Base-by-base conservation (phyloP, 2,329 filamentous ascomycete species). In the Lasiodiplodia sp. region DNA sequence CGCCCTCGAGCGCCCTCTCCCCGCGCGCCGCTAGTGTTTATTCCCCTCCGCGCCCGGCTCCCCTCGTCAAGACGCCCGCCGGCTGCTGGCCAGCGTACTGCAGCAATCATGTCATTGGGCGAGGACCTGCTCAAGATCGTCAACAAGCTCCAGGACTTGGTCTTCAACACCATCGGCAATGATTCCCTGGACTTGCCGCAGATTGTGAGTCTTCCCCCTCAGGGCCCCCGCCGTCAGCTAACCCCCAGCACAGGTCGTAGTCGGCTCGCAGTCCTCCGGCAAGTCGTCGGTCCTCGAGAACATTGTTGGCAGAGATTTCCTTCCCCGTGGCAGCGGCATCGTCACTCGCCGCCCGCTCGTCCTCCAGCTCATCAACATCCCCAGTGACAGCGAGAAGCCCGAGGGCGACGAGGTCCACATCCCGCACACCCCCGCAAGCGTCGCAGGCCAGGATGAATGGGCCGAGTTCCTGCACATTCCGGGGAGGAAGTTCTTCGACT, bases 141-240 rank as follows among this genome's bases (percentile, higher is more conserved):
- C 84, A 99, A 99, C 87, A 97, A 97, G 86, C 87, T 99, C 77
- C 96, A 99, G 83, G 96, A 98, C 82, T 84, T 99, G 78, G 96
- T 99, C 78, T 99, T 99, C 86, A 99, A 99, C 84, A 99, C 96
- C 74, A 99, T 99, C 81, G 96, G 96, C 82, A 98, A 94, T 85
- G 96, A 99, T 82, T 98, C 95, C 66, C 88, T 99, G 70, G 96
- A 99, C 83, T 86, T 99, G 69, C 96, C 96, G 69, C 96, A 99
- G 84, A 99, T 99, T 87, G 96, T 97, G 90, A 85, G 96, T 97
- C 88, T 78, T 90, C 84, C 72, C 72, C 72, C 55, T 28, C n/a
- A 37, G 34, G 23, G 47, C 16, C 14, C 14, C 40, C 51, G 14
- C 8, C 10, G n/a, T 37, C 60, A 71, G 63, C 73, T 77, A 68